These are phyloP conservation scores for Pseudocercospora crystallina DNA, from an alignment of 2,329 filamentous ascomycete genomes.

Conservation along the genomic window DNA sequence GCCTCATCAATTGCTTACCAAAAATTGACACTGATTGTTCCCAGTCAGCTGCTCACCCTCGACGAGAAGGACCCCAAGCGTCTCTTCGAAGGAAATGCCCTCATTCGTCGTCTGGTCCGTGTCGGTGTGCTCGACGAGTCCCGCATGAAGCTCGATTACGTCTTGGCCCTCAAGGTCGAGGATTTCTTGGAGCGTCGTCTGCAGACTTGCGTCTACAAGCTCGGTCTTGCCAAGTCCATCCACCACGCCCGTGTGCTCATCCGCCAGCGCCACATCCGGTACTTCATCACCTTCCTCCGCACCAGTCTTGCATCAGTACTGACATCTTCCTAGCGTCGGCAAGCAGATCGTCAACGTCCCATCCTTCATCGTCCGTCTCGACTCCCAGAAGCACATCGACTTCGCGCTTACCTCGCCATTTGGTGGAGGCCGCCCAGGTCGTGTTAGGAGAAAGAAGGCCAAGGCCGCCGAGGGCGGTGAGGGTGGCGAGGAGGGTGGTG, in stretches of 20 bases:
- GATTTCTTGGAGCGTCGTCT: slow-evolving; percentile 99
- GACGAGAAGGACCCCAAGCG: slow-evolving; percentile 99
- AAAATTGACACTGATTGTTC: slow-evolving; percentile 19
- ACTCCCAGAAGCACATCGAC: slow-evolving; percentile 99
- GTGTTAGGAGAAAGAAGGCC: slow-evolving; percentile 99
- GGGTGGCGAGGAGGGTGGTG: slow-evolving; percentile 79
- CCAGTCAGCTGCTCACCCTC: slow-evolving; percentile 97
- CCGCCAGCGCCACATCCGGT: slow-evolving; percentile 97
- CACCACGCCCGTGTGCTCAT: slow-evolving; percentile 99
- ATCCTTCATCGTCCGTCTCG: slow-evolving; percentile 98
- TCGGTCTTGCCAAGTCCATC: slow-evolving; percentile 99
- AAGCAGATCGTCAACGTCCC: slow-evolving; percentile 99
- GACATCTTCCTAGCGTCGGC: slow-evolving; percentile 66
- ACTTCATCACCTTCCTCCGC: slow-evolving; percentile 28
- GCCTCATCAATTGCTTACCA: slow-evolving; percentile 7
- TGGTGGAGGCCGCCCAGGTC: slow-evolving; percentile 92
- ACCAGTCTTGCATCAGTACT: slow-evolving; percentile 18
- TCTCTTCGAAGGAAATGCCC: slow-evolving; percentile 99
- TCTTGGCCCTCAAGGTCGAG: slow-evolving; percentile 97
- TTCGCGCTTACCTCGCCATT: slow-evolving; percentile 97
- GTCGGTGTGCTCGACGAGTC: slow-evolving; percentile 99
- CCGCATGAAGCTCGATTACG: slow-evolving; percentile 99
- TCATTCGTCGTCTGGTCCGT: slow-evolving; percentile 99
- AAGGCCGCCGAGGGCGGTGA: slow-evolving; percentile 87
- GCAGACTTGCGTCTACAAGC: slow-evolving; percentile 99